These are phyloP conservation scores for Kazachstania taianensis DNA, from an alignment of 805 yeast genomes.

Conservation along the genomic window DNA sequence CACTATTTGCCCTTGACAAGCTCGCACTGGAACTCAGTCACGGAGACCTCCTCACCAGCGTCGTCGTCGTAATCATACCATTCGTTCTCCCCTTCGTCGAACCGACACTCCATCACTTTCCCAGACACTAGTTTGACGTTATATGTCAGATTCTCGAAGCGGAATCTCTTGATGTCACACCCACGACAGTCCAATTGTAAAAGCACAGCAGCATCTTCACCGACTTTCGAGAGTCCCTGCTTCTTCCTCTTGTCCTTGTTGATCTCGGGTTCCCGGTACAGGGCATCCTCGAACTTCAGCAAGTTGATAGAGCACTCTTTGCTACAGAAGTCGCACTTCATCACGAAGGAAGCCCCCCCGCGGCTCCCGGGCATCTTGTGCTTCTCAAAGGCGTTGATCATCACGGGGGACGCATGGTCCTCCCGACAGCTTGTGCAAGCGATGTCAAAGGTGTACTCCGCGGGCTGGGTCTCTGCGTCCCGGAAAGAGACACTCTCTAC, in stretches of 20 bases:
- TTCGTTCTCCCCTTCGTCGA: constrained; percentile 70
- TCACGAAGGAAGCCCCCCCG: constrained; percentile 77
- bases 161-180: constrained; percentile 55
- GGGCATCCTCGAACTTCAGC: constrained; percentile 16
- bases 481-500: constrained; percentile 48
- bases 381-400: constrained; percentile 55
- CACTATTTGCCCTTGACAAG: constrained; percentile 32
- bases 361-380: constrained; percentile 58
- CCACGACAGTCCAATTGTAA: constrained; percentile 83
- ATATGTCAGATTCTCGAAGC: constrained; percentile 37
- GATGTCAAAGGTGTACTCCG: constrained; percentile 64
- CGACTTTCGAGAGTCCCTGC: constrained; percentile 16
- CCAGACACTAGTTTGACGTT: constrained; percentile 18
- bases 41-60: constrained; percentile 67
- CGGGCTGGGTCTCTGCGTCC: constrained; percentile 53
- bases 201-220: constrained; percentile 28
- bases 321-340: constrained; percentile 61
- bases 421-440: constrained; percentile 77
- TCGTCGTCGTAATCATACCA: constrained; percentile 95
- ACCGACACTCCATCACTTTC: constrained; percentile 18
- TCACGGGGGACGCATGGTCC: constrained; percentile 56
- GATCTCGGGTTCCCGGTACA: constrained; percentile 15
- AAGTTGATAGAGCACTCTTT: constrained; percentile 22
- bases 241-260: constrained; percentile 21
- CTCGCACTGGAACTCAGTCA: constrained; percentile 64